Evolutionary conservation across 768 basidiomycete genomes (phyloP).

Genomic region (Pleurotus tuber-regium): DNA sequence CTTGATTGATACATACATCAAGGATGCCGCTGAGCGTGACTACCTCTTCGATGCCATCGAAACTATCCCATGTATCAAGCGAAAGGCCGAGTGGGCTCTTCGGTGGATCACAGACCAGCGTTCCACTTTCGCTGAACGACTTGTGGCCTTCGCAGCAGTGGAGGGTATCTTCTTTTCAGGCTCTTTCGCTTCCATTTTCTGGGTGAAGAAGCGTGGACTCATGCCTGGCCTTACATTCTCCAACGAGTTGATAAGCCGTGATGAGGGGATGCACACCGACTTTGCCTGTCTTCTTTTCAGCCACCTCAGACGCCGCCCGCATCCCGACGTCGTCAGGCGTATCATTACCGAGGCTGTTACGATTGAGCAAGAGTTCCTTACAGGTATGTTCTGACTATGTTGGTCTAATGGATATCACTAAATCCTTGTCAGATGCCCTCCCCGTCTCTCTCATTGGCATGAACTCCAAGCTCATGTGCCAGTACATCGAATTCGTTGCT

Average conservation of each 20-base stretch:
- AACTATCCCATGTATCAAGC: constrained; percentile 88
- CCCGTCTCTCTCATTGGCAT: constrained; percentile 89
- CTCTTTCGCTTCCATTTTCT: constrained; percentile 91
- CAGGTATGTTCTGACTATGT: constrained; percentile 42
- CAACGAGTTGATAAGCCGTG: constrained; percentile 81
- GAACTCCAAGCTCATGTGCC: constrained; percentile 87
- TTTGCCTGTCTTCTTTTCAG: constrained; percentile 77
- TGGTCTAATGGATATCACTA: neutral
- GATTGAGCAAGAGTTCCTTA: constrained; percentile 86
- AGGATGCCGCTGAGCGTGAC: constrained; percentile 69
- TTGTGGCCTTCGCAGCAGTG: constrained; percentile 93
- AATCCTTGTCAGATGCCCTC: constrained; percentile 59
- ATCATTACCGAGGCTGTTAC: constrained; percentile 83
- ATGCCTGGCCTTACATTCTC: constrained; percentile 89
- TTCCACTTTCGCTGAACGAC: constrained; percentile 83
- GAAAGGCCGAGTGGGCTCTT: constrained; percentile 95
- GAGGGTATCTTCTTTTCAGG: constrained; percentile 98
- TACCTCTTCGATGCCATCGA: constrained; percentile 92
- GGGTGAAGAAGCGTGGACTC: constrained; percentile 96
- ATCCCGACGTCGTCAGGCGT: constrained; percentile 65
- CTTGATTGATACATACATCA: constrained; percentile 93
- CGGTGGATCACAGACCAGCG: constrained; percentile 83
- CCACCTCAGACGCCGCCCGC: constrained; percentile 71
- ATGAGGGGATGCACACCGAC: constrained; percentile 86
- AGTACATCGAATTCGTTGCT: constrained; percentile 90